Base-by-base conservation (phyloP, 768 basidiomycete species). In the Gyrodon lividus region DNA sequence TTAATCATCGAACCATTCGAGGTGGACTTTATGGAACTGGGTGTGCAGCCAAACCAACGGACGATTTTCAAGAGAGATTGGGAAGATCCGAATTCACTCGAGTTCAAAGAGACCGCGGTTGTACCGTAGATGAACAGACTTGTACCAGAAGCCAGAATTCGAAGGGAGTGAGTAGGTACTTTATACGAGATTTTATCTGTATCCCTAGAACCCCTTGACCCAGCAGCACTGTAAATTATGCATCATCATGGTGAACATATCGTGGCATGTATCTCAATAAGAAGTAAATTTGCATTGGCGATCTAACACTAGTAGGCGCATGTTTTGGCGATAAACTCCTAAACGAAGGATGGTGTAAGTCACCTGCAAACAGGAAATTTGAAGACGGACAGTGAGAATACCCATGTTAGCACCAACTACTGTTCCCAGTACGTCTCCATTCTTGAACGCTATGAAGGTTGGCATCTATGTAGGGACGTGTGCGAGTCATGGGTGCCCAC, bases 21-120 rank as follows among this genome's bases (percentile, higher is more conserved):
- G 48, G 81, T 92, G 30, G 92, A 94, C 63, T 80, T 79, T 69
- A 61, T 84, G 14, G 87, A 87, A 62, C 59, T 92, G 26, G 77
- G 70, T 0, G 72, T 75, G 17, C 50, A 70, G 20, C 87, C 86
- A 8, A 78, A 89, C 57, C 74, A 74, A 55, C 70, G 89, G 61
- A 82, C 80, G 23, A 63, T 68, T 46, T 89, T 81, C 50, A 74
- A 68, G 56, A 75, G 76, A 61, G 72, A 67, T 7, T 45, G 48
- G 47, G 61, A 61, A 42, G 64, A 64, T 7, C 63, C 67, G 26
- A 58, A 57, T 7, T 67, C 61, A 13, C 75, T 73, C 3, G 65
- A 64, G 26, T 91, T 89, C 81, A 66, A 68, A 44, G 85, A 85
- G 64, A 73, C 77, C 57, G 72, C 75, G n/a, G 52, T 89, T 5